Percentiles rank a stretch among this genome's conserved stretches.
Conservation (phyloP, 306 rosid species). For the Acacia acuminata region DNA sequence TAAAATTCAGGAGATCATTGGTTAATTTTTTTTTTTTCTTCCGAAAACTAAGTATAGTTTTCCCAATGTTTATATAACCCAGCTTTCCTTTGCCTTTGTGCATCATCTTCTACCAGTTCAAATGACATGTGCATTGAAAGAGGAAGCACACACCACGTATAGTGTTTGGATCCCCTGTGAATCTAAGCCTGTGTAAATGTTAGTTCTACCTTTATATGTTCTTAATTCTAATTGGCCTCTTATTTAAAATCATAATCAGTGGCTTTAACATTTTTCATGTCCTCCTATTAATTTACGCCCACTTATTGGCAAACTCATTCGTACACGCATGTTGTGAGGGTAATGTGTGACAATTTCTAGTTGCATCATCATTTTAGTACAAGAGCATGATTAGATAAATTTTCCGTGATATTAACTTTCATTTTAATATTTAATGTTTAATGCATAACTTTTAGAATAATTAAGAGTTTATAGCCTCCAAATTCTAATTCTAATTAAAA, state of each 20-base stretch:
- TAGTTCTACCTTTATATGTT: slow-evolving; percentile 20
- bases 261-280: no score
- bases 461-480: not conserved
- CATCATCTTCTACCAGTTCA: slow-evolving; percentile 2
- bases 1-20: slow-evolving; percentile 32
- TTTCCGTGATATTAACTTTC: not conserved
- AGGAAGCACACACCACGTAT: slow-evolving; percentile 26
- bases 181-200: slow-evolving; percentile 46
- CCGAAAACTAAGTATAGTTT: slow-evolving; percentile 34
- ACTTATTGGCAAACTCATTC: no score
- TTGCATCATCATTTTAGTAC: no score
- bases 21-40: not conserved
- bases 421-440: not conserved
- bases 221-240: slow-evolving; percentile 15
- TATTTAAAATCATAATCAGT: not conserved
- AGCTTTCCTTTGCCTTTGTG: slow-evolving; percentile 12
- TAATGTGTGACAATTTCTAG: no score
- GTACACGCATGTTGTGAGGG: not conserved
- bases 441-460: not conserved
- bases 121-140: slow-evolving; percentile 22
- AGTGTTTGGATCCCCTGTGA: slow-evolving; percentile 40
- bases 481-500: no score
- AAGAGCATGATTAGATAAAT: no score
- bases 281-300: no score
- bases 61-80: slow-evolving; percentile 31